Conservation (phyloP, 371 early-diverging fungal species). For the Rhizopus arrhizus region DNA sequence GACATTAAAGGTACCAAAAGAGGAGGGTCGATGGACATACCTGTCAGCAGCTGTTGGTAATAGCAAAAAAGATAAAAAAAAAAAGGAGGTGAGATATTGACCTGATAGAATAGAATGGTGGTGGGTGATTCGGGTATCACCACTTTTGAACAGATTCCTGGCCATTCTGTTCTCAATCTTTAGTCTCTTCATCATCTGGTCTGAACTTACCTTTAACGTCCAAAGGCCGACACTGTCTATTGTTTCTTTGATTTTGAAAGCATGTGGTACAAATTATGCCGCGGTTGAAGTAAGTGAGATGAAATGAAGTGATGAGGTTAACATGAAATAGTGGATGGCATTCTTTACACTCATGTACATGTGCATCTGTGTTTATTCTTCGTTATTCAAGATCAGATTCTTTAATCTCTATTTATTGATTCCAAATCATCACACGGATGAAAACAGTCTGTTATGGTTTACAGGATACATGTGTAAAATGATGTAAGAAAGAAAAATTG, state of each 20-base stretch:
- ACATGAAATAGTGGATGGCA: slow-evolving; percentile 60
- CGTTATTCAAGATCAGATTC: slow-evolving; percentile 83
- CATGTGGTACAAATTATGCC: slow-evolving; percentile 56
- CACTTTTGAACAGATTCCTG: slow-evolving; percentile 59
- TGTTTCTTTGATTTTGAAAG: slow-evolving; percentile 49
- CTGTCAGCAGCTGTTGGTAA: slow-evolving; percentile 9
- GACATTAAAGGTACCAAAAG: slow-evolving; percentile 12
- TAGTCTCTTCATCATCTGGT: slow-evolving; percentile 84
- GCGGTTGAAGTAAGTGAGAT: slow-evolving; percentile 53
- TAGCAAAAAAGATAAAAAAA: neutral
- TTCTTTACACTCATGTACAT: slow-evolving; percentile 84
- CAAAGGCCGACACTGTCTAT: slow-evolving; percentile 57
- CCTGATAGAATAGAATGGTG: slow-evolving; percentile 63
- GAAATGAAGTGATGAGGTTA: neutral
- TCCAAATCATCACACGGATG: slow-evolving; percentile 89
- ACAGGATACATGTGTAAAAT: slow-evolving; percentile 89
- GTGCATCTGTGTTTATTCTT: slow-evolving; percentile 89
- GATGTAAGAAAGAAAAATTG: slow-evolving; percentile 42
- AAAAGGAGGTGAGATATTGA: neutral
- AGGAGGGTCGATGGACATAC: slow-evolving; percentile 11
- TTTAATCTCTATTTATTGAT: slow-evolving; percentile 85
- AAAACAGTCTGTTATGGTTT: slow-evolving; percentile 84
- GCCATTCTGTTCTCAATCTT: slow-evolving; percentile 63
- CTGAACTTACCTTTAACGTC: slow-evolving; percentile 85
- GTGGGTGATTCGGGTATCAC: slow-evolving; percentile 80